These are phyloP conservation scores for Leccinum insigne DNA, from an alignment of 1,284 basidiomycete genomes.

Conservation along the genomic window DNA sequence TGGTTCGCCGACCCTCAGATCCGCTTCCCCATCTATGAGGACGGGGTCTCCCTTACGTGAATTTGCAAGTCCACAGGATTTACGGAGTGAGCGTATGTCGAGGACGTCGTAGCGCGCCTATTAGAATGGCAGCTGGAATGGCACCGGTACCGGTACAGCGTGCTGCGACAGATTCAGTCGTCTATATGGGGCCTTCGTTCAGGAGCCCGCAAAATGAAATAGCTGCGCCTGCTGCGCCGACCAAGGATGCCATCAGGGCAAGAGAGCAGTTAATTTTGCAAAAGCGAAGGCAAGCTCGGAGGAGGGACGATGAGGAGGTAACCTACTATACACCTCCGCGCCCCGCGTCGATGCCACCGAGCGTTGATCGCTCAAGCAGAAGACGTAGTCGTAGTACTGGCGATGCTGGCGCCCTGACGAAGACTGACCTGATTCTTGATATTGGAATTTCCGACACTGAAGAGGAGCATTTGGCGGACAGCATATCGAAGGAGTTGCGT, in stretches of 20 bases:
- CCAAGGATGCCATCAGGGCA: slow-evolving; percentile 63
- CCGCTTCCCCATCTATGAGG: slow-evolving; percentile 21
- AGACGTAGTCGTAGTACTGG: slow-evolving; percentile 74
- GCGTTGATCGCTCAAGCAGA: slow-evolving; percentile 51
- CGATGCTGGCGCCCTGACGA: slow-evolving; percentile 52
- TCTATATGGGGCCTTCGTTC: slow-evolving; percentile 33
- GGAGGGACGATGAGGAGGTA: slow-evolving; percentile 50
- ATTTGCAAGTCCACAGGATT: slow-evolving; percentile 22
- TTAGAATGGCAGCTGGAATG: slow-evolving; percentile 2
- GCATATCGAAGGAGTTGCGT: slow-evolving; percentile 68
- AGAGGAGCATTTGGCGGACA: slow-evolving; percentile 60
- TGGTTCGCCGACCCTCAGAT: slow-evolving; percentile 22
- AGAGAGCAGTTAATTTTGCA: slow-evolving; percentile 74
- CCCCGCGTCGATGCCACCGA: slow-evolving; percentile 26
- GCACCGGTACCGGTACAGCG: slow-evolving; percentile 40
- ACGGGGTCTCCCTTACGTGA: slow-evolving; percentile 33
- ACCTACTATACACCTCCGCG: slow-evolving; percentile 35
- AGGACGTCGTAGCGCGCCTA: slow-evolving; percentile 24
- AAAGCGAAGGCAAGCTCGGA: slow-evolving; percentile 64
- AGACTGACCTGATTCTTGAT: slow-evolving; percentile 42
- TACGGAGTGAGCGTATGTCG: slow-evolving; percentile 26
- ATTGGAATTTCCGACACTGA: slow-evolving; percentile 39
- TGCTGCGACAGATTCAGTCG: slow-evolving; percentile 46
- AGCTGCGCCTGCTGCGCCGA: slow-evolving; percentile 39
- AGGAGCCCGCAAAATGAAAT: slow-evolving; percentile 26